A percentile compares a stretch with the other conserved stretches of the same genome.
Evolutionary conservation across 495 filamentous ascomycete species (phyloP).

Genomic region (Penicillium steckii): DNA sequence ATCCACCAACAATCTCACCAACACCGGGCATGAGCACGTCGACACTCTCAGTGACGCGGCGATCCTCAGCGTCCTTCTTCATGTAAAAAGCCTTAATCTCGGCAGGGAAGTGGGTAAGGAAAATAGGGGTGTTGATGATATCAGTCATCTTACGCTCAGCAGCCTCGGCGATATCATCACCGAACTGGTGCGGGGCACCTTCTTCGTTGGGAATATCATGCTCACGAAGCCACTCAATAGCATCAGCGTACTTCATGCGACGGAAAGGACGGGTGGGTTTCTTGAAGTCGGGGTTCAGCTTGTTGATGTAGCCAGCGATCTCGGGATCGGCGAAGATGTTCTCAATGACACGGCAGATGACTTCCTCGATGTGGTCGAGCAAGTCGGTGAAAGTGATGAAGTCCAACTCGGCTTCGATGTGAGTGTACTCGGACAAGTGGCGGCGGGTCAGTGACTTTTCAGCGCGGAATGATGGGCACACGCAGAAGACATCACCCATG

Average conservation of each 20-base stretch:
- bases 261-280: slow-evolving; percentile 82
- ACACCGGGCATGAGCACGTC: slow-evolving; percentile 96
- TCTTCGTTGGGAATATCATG: slow-evolving; percentile 93
- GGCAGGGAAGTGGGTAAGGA: slow-evolving; percentile 94
- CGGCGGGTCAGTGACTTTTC: slow-evolving; percentile 94
- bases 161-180: slow-evolving; percentile 97
- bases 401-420: slow-evolving; percentile 95
- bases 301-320: slow-evolving; percentile 66
- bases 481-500: slow-evolving; percentile 92
- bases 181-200: slow-evolving; percentile 82
- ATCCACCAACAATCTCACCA: slow-evolving; percentile 95
- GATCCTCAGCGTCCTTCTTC: slow-evolving; percentile 82
- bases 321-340: slow-evolving; percentile 68
- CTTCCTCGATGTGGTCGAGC: slow-evolving; percentile 82
- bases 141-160: slow-evolving; percentile 98
- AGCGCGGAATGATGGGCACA: slow-evolving; percentile 97
- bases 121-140: slow-evolving; percentile 89
- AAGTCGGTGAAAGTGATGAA: slow-evolving; percentile 94
- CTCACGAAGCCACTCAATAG: slow-evolving; percentile 87
- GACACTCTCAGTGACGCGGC: slow-evolving; percentile 91
- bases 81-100: slow-evolving; percentile 99
- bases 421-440: slow-evolving; percentile 94
- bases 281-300: slow-evolving; percentile 87
- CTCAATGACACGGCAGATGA: slow-evolving; percentile 86
- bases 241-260: slow-evolving; percentile 93